Conservation (phyloP, 1,284 basidiomycete genomes). For the Marasmius sp. region DNA sequence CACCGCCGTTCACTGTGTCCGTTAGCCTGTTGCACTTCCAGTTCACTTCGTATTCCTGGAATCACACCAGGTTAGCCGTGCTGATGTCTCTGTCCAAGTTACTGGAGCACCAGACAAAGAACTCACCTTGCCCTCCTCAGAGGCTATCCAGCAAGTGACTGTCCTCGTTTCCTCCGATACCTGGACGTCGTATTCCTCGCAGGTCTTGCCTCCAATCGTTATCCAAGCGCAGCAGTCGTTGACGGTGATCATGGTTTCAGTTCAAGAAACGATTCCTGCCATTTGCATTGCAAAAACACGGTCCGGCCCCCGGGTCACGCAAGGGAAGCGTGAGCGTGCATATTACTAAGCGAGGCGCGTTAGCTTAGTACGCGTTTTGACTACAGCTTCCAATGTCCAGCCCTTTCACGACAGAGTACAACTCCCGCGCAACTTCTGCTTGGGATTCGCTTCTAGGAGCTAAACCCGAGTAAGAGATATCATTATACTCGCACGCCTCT, state of each 20-base stretch:
- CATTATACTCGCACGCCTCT: no score
- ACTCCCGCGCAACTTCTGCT: no score
- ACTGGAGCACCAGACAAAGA: neutral
- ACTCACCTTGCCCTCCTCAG: slow-evolving; percentile 1
- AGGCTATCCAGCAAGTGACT: slow-evolving; percentile 1
- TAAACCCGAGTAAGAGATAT: no score
- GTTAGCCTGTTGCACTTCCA: neutral
- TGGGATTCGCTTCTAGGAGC: no score
- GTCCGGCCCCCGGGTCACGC: no score
- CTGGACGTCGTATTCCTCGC: neutral
- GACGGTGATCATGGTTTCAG: neutral
- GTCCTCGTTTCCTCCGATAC: neutral
- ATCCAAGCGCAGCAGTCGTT: neutral
- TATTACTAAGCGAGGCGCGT: no score
- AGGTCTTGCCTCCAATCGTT: neutral
- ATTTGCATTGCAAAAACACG: no score
- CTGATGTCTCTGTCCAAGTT: neutral
- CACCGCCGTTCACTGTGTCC: neutral
- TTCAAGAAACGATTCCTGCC: no score
- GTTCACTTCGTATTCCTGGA: neutral
- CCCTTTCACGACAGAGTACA: no score
- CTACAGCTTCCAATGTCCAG: no score
- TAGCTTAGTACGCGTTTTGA: no score
- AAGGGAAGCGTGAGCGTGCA: no score
- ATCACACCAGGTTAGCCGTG: neutral